phyloP scores from a whole-genome alignment of 2,329 filamentous ascomycete genomes.

The Alternaria arborescens region DNA sequence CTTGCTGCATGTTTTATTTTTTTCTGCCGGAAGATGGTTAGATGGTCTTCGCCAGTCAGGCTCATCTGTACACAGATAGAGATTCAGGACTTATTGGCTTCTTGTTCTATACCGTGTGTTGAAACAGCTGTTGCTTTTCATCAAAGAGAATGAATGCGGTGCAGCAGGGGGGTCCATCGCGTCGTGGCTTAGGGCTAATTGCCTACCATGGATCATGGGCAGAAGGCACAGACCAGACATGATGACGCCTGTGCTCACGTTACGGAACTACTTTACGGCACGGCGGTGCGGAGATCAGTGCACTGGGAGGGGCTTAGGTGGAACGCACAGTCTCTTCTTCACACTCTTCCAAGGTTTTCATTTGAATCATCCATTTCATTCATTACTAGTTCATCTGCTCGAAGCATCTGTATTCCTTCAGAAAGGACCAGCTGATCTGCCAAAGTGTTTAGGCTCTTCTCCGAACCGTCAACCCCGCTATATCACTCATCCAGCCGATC shows the following conservation, averaged over 20 bases:
- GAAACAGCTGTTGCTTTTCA: conserved; percentile 3
- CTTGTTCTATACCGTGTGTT: neutral
- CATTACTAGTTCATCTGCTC: conserved; percentile 32
- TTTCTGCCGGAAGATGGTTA: conserved; percentile 5
- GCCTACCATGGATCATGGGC: conserved; percentile 25
- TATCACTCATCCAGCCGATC: conserved; percentile 13
- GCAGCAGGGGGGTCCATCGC: conserved; percentile 3
- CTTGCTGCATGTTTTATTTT: conserved; percentile 21
- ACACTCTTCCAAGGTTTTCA: conserved; percentile 15
- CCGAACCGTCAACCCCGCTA: conserved; percentile 7
- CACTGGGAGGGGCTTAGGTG: conserved; percentile 29
- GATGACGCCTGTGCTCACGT: conserved; percentile 38
- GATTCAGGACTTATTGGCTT: neutral
- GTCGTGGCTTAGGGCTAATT: conserved; percentile 17
- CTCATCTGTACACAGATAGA: neutral
- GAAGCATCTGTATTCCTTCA: conserved; percentile 16
- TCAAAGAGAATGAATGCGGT: neutral
- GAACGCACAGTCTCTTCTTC: conserved; percentile 28
- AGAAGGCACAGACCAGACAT: conserved; percentile 26
- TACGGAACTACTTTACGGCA: conserved; percentile 39
- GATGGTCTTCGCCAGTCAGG: neutral
- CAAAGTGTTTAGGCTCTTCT: conserved; percentile 17
- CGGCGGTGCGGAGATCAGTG: conserved; percentile 29
- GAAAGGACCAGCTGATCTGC: conserved; percentile 24
- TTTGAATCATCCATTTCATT: conserved; percentile 26